Conservation (phyloP, 768 basidiomycete genomes). For the Tylopilus sp. region DNA sequence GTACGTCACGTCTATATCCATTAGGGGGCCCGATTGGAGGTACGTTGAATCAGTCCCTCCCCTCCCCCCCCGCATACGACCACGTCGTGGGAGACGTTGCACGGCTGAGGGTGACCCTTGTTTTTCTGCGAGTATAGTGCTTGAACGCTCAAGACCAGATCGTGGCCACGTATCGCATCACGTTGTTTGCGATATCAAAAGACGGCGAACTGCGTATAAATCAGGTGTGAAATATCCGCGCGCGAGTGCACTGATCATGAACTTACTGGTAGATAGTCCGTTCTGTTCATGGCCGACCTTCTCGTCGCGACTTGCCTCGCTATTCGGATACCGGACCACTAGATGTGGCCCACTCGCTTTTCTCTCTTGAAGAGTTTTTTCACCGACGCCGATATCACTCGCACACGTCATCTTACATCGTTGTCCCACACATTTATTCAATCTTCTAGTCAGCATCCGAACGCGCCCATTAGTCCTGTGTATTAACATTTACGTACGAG, state of each 20-base stretch:
- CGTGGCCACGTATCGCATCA: slow-evolving; percentile 31
- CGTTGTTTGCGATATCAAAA: slow-evolving; percentile 27
- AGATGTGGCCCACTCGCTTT: background rate
- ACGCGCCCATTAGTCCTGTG: background rate
- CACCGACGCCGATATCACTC: background rate
- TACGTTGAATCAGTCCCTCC: slow-evolving; percentile 8
- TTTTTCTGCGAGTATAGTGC: slow-evolving; percentile 20
- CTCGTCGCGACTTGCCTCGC: slow-evolving; percentile 32
- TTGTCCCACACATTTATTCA: background rate
- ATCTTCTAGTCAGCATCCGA: background rate
- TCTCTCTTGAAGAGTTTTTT: background rate
- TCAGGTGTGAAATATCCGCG: slow-evolving; percentile 19
- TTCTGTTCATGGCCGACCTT: slow-evolving; percentile 24
- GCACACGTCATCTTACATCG: slow-evolving; percentile 1
- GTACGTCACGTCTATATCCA: no score
- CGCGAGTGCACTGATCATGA: background rate
- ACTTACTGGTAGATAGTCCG: slow-evolving; percentile 17
- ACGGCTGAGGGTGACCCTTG: background rate
- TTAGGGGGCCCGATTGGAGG: slow-evolving; percentile 22
- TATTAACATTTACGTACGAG: background rate
- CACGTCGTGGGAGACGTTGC: background rate
- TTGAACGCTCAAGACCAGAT: slow-evolving; percentile 18
- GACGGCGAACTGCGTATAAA: slow-evolving; percentile 30
- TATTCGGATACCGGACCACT: slow-evolving; percentile 30
- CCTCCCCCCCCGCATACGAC: no score